Conservation (phyloP, 257 asterid genomes). For the Anisodus acutangulus region DNA sequence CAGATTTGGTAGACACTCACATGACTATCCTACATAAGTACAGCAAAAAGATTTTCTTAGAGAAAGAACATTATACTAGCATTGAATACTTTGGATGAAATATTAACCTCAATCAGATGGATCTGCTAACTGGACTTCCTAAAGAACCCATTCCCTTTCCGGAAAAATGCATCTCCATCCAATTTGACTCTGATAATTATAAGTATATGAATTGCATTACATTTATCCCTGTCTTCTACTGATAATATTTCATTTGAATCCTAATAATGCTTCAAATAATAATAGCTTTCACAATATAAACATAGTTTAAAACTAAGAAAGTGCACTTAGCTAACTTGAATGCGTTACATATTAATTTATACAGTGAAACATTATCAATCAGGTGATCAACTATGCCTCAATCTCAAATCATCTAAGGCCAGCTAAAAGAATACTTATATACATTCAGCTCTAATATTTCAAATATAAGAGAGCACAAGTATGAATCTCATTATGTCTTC, state of each 20-base stretch:
- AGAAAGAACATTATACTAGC: not conserved
- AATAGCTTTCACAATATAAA: not conserved
- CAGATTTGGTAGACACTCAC: not conserved
- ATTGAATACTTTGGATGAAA: not conserved
- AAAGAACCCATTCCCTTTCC: conserved; percentile 6
- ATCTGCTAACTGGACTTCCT: not conserved
- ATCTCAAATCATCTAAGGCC: not conserved
- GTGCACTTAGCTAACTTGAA: not conserved
- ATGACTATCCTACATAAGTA: conserved; percentile 10
- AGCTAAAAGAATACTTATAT: not conserved
- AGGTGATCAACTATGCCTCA: not conserved
- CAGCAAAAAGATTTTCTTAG: not conserved
- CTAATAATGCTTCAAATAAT: conserved; percentile 17
- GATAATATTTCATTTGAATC: conserved; percentile 18
- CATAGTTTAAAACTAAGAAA: not conserved
- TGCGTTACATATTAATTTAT: not conserved
- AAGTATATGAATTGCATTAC: not conserved
- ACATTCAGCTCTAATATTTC: not conserved
- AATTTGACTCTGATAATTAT: not conserved
- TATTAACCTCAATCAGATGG: conserved; percentile 18
- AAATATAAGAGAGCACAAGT: not conserved
- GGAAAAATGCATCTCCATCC: not conserved
- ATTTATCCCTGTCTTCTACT: not conserved
- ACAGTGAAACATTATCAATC: no score
- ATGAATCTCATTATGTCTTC: no score